Base-by-base conservation (phyloP, 2,329 filamentous ascomycete species). In the Ceratocystis huliohia region DNA sequence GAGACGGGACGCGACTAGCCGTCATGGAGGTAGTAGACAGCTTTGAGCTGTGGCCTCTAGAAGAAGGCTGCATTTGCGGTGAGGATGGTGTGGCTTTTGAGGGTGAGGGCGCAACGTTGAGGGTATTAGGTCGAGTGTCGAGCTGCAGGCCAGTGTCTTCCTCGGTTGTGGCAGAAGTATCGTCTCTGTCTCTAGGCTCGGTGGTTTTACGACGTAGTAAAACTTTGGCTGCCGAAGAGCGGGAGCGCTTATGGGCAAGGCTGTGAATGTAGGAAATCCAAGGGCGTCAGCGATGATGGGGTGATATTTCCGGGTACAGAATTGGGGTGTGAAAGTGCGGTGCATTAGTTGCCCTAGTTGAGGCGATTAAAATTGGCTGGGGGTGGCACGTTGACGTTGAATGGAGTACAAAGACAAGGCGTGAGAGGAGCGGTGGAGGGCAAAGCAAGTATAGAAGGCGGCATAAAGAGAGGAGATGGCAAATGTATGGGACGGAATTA, bases 41-140 rank as follows among this genome's bases (percentile, higher is more conserved):
- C 69, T 76, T 79, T 53, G 79, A 77, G 69, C 72, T 75, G 69
- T 81, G 79, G 69, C 78, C 75, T 69, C 77, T n/a, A n/a, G n/a
- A 78, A 64, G 73, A 69, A 33, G 67, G 62, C 44, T 66, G 65
- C 67, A 68, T 68, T 25, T 57, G 41, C 53, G 64, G 56, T 28
- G 45, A 64, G 45, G 61, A 56, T 25, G 61, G 50, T 22, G 28
- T 66, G 20, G 44, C 8, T 20, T 48, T 62, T 61, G 45, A 53
- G 30, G 67, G 45, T 6, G 63, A 64, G n/a, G 61, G 64, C 41
- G 62, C 33, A 45, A 67, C 41, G 44, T 64, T 66, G 28, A 64
- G 61, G 25, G 64, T 66, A 44, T 53, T 62, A 13, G 64, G 28
- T 53, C 64, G 64, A 41, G 44, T 22, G 48, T 68, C 50, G 50